These are phyloP conservation scores for Coemansia sp. DNA, from an alignment of 192 early-diverging fungal species.

Conservation along the genomic window DNA sequence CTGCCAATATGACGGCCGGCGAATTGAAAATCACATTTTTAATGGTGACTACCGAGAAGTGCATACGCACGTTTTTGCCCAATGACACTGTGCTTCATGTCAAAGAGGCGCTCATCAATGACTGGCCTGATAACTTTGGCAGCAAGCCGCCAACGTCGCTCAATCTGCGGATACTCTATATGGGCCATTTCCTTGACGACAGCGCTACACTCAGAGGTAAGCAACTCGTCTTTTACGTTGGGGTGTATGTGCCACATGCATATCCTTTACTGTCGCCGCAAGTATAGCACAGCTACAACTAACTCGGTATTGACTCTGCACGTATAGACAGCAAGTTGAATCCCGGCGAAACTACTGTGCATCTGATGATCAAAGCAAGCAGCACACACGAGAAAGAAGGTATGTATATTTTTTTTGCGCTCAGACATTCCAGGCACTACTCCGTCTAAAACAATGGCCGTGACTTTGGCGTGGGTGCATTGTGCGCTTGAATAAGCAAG, in stretches of 20 bases:
- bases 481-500: conserved; percentile 2
- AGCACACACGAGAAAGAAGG: conserved; percentile 32
- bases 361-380: conserved; percentile 25
- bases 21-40: conserved; percentile 38
- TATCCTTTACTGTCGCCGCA: not conserved
- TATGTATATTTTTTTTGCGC: conserved; percentile 5
- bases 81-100: conserved; percentile 35
- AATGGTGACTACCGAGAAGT: conserved; percentile 35
- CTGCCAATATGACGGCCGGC: conserved; percentile 13
- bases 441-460: conserved; percentile 3
- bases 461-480: not conserved
- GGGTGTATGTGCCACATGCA: not conserved
- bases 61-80: conserved; percentile 25
- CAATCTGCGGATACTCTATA: conserved; percentile 46
- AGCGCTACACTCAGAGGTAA: conserved; percentile 33
- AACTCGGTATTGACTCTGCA: not conserved
- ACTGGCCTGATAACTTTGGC: conserved; percentile 50
- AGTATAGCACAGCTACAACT: not conserved
- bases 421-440: not conserved
- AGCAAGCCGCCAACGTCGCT: conserved; percentile 25
- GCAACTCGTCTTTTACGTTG: not conserved
- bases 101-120: conserved; percentile 35
- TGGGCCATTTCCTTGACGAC: conserved; percentile 48
- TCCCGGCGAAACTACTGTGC: conserved; percentile 21
- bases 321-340: conserved; percentile 32